Base-by-base conservation (phyloP, 2,329 filamentous ascomycete genomes). In the Leptographium wingfieldii region DNA sequence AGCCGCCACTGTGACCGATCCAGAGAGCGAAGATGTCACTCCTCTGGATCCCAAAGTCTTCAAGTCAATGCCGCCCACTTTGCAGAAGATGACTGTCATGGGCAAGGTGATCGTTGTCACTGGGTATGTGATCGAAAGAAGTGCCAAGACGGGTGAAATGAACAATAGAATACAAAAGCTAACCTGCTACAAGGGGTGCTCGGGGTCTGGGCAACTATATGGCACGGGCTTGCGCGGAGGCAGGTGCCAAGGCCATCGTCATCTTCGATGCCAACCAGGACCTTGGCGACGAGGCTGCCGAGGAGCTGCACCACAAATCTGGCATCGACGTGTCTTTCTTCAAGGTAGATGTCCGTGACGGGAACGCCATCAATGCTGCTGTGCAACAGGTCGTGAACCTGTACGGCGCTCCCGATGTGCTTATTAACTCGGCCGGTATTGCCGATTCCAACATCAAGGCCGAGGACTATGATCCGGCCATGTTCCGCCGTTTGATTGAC, bases 361-460 rank as follows among this genome's bases (percentile, higher is more conserved):
- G 81, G 12, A 78, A 77, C 52, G 85, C 83, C 64, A 87, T 91
- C 71, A 81, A 84, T 66, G 81, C 84, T 59, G 85, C 86, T 27
- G 84, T 91, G 58, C 77, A 83, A 64, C 79, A 82, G 61, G 82
- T 88, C 49, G 80, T 83, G 52, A 77, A 83, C 62, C 77, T 84
- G 63, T 87, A 85, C 66, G 88, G 88, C 58, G 76, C 80, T 12
- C 81, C 88, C 14, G 85, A 92, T 68, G 83, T 90, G 38, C 77
- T 92, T n/a, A 80, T 92, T 74, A 90, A 90, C 76, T 85, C 86
- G 56, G 88, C 88, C 54, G 87, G 88, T 69, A 90, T 92, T 64
- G 87, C 87, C 64, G 87, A 91, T 72, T 90, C 87, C 70, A 91
- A 91, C 79, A 88, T 91, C 76, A 87, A 87, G 72, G 87, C 87